Evolutionary conservation across 2,329 filamentous ascomycete species (phyloP).

Genomic region (Clonostachys rosea): DNA sequence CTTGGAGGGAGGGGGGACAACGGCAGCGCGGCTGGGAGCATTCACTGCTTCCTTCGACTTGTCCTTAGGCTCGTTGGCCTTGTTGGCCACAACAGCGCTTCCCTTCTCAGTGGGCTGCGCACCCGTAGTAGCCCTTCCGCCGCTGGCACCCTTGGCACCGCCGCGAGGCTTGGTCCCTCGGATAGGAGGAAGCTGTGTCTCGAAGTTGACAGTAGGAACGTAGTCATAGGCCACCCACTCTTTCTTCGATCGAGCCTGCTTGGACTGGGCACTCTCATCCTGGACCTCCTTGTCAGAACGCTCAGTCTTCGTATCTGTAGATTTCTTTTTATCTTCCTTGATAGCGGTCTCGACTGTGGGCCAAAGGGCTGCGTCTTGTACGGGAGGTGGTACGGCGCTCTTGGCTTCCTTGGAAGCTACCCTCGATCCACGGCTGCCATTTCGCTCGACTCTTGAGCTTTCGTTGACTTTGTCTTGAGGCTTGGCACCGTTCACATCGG

Average conservation of each 20-base stretch:
- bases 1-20: constrained; percentile 33
- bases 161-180: constrained; percentile 46
- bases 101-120: constrained; percentile 29
- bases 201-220: constrained; percentile 80
- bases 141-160: constrained; percentile 37
- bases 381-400: constrained; percentile 49
- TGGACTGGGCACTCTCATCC: constrained; percentile 31
- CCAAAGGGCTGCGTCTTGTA: constrained; percentile 78
- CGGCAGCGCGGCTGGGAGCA: constrained; percentile 24
- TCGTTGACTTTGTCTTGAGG: constrained; percentile 37
- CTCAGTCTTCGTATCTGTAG: constrained; percentile 51
- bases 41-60: constrained; percentile 26
- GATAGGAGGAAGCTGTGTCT: constrained; percentile 66
- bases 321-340: constrained; percentile 70
- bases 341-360: constrained; percentile 78
- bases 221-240: constrained; percentile 84
- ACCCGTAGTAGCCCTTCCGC: constrained; percentile 25
- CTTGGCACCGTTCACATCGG: constrained; percentile 32
- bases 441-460: constrained; percentile 27
- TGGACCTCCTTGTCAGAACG: constrained; percentile 61
- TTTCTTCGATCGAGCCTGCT: constrained; percentile 62
- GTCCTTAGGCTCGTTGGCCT: constrained; percentile 24
- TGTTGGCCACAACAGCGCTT: constrained; percentile 10
- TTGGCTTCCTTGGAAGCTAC: constrained; percentile 26
- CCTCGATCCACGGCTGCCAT: constrained; percentile 43